These are phyloP conservation scores for Hansenula lynferdii DNA, from an alignment of 1,139 yeast genomes.

Conservation along the genomic window DNA sequence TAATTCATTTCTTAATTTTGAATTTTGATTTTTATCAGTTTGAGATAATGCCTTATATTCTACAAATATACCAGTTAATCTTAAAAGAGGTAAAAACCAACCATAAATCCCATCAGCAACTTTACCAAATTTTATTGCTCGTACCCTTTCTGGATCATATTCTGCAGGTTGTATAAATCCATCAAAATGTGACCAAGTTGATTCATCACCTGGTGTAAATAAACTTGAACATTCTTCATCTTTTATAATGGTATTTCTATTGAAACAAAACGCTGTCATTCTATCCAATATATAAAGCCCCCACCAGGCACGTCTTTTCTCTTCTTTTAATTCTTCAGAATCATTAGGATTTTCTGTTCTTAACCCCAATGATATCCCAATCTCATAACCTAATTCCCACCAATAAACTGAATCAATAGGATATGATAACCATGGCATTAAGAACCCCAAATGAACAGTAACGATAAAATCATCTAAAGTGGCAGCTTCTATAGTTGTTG, in stretches of 20 bases:
- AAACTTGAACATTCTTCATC: conserved; percentile 30
- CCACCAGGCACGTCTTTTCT: conserved; percentile 40
- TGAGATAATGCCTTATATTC: conserved; percentile 4
- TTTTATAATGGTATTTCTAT: conserved; percentile 27
- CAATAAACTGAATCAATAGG: conserved; percentile 34
- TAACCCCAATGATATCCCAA: conserved; percentile 25
- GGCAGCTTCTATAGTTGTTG: conserved; percentile 12
- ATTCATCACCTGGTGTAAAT: conserved; percentile 31
- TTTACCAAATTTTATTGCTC: conserved; percentile 9
- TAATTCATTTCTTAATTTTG: conserved; percentile 1
- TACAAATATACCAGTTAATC: conserved; percentile 16
- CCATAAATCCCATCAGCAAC: conserved; percentile 22
- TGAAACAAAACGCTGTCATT: conserved; percentile 35
- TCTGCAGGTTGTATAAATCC: conserved; percentile 10
- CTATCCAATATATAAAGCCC: conserved; percentile 34
- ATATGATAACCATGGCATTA: conserved; percentile 35
- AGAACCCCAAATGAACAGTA: conserved; percentile 31
- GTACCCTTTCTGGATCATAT: conserved; percentile 12
- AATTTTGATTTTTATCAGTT: not conserved
- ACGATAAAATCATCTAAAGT: conserved; percentile 35
- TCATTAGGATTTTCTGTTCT: conserved; percentile 17
- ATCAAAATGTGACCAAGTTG: conserved; percentile 24
- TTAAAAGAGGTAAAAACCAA: conserved; percentile 21
- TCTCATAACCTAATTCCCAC: conserved; percentile 34
- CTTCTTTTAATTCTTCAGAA: conserved; percentile 32